These are phyloP conservation scores for Zymoseptoria tritici DNA, from an alignment of 2,329 filamentous ascomycete species.

Conservation along the genomic window DNA sequence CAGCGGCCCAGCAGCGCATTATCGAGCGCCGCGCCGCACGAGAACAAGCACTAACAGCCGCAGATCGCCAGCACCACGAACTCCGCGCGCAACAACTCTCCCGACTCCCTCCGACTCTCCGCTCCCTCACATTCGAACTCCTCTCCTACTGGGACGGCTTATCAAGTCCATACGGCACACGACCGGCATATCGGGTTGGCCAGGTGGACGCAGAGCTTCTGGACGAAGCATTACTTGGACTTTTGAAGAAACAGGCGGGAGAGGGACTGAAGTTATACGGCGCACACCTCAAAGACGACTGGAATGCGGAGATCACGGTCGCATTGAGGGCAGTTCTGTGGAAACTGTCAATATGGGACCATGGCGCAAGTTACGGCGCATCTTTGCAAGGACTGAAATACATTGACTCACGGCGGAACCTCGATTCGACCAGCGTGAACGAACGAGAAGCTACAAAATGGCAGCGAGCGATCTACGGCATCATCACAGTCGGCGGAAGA, in stretches of 20 bases:
- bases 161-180: slow-evolving; percentile 66
- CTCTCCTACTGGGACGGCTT: slow-evolving; percentile 58
- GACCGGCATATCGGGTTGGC: slow-evolving; percentile 83
- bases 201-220: slow-evolving; percentile 94
- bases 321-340: slow-evolving; percentile 72
- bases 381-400: slow-evolving; percentile 86
- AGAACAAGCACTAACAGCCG: slow-evolving; percentile 45
- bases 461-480: slow-evolving; percentile 79
- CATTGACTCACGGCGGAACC: slow-evolving; percentile 61
- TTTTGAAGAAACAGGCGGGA: slow-evolving; percentile 77
- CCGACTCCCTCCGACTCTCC: slow-evolving; percentile 43
- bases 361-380: slow-evolving; percentile 90
- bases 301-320: slow-evolving; percentile 76
- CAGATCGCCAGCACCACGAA: slow-evolving; percentile 44
- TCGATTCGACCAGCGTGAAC: slow-evolving; percentile 6
- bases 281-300: slow-evolving; percentile 73
- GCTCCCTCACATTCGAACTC: slow-evolving; percentile 33
- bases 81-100: slow-evolving; percentile 34
- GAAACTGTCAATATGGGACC: slow-evolving; percentile 94
- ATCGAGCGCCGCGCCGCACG: slow-evolving; percentile 70
- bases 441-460: slow-evolving; percentile 57
- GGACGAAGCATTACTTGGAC: slow-evolving; percentile 82
- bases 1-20: slow-evolving; percentile 81
- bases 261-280: slow-evolving; percentile 84
- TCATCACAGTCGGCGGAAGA: slow-evolving; percentile 76